phyloP scores from a whole-genome alignment of 2,329 filamentous ascomycete species.

The Diaporthe vaccinii region DNA sequence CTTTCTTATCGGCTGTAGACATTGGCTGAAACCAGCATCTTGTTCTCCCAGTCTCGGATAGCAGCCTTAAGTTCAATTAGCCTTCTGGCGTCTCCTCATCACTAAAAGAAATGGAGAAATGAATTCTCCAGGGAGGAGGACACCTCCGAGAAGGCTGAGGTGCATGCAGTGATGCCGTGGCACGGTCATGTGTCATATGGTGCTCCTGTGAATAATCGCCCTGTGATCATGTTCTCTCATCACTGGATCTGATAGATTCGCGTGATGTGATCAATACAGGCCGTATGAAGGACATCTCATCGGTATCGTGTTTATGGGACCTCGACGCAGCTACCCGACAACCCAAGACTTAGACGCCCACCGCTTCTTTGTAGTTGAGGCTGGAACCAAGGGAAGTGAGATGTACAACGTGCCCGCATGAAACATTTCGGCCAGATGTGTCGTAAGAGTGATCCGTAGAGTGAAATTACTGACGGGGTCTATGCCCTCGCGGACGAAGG shows the following conservation, averaged over 20 bases:
- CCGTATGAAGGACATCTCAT: background rate
- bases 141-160: too few relatives aligned
- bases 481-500: background rate
- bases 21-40: background rate
- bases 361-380: background rate
- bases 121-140: background rate
- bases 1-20: background rate
- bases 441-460: background rate
- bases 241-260: background rate
- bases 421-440: background rate
- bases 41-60: constrained; percentile 8
- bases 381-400: background rate
- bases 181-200: background rate
- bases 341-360: background rate
- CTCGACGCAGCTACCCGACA: constrained; percentile 3
- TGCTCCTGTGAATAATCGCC: background rate
- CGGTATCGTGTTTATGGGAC: background rate
- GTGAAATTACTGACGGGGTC: background rate
- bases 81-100: background rate
- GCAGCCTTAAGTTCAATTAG: background rate
- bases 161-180: background rate
- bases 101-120: background rate
- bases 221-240: background rate
- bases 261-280: background rate
- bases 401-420: background rate